A percentile compares a stretch with the other conserved stretches of the same genome.
These are phyloP conservation scores for Glomus cerebriforme DNA, from an alignment of 192 early-diverging fungal species.

Conservation along the genomic window DNA sequence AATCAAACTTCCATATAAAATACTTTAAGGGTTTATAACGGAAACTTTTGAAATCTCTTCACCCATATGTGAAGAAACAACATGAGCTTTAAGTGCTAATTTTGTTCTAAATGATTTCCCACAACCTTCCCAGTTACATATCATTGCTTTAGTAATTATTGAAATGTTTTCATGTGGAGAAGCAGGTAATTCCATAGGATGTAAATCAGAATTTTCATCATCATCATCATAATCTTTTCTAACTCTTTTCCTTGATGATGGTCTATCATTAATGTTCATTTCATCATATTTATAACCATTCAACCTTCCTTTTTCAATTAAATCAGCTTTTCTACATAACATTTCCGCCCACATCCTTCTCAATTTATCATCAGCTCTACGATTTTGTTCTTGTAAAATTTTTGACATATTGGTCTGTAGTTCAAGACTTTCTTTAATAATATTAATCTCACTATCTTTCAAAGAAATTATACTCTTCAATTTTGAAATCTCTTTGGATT, in stretches of 20 bases:
- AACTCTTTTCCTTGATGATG: background rate
- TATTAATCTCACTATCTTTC: background rate
- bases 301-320: background rate
- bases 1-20: too few relatives aligned
- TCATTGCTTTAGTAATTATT: background rate
- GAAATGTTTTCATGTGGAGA: background rate
- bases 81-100: conserved; percentile 2
- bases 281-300: background rate
- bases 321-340: background rate
- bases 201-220: background rate
- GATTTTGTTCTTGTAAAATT: background rate
- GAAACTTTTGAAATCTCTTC: background rate
- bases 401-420: background rate
- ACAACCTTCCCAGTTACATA: background rate
- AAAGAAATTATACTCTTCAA: too few relatives aligned
- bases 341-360: conserved; percentile 8
- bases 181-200: background rate
- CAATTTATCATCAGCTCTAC: background rate
- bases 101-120: conserved; percentile 7
- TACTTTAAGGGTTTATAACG: background rate
- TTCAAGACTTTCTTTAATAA: background rate
- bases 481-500: too few relatives aligned
- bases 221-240: background rate
- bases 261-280: background rate
- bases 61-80: background rate